phyloP scores from a whole-genome alignment of 2,329 filamentous ascomycete species.

The Didymella glomerata region DNA sequence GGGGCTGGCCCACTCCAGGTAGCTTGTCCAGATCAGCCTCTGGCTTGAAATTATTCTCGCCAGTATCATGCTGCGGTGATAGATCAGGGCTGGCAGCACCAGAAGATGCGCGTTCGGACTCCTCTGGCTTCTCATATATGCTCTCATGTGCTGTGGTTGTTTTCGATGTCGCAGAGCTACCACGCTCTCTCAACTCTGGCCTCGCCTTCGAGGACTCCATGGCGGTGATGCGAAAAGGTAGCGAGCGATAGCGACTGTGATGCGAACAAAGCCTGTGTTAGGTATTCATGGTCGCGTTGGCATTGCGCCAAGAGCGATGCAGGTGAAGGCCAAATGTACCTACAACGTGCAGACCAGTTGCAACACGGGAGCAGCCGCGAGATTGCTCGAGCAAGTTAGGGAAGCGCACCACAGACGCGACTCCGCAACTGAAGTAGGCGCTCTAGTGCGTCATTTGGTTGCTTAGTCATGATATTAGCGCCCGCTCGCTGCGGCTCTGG shows the following conservation, averaged over 20 bases:
- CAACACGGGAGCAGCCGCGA: neutral
- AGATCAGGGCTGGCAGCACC: constrained; percentile 36
- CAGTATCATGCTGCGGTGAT: constrained; percentile 35
- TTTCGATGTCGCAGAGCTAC: constrained; percentile 36
- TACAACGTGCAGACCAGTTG: neutral
- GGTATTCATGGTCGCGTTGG: constrained; percentile 10
- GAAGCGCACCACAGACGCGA: neutral
- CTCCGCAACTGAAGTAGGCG: neutral
- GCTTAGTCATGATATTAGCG: constrained; percentile 19
- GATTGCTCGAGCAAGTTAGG: constrained; percentile 6
- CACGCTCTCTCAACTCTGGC: constrained; percentile 34
- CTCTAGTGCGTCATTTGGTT: constrained; percentile 14
- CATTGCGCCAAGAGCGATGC: neutral
- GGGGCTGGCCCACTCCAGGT: constrained; percentile 36
- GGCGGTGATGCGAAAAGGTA: neutral
- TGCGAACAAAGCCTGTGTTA: constrained; percentile 6
- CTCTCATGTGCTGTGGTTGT: constrained; percentile 40
- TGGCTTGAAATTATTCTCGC: constrained; percentile 41
- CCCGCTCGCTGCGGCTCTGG: constrained; percentile 4
- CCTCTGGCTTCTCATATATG: constrained; percentile 37
- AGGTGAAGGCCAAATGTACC: neutral
- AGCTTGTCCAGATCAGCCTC: constrained; percentile 45
- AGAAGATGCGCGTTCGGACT: constrained; percentile 39
- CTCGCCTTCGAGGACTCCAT: constrained; percentile 36
- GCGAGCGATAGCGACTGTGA: constrained; percentile 9